Base-by-base conservation (phyloP, 2,329 filamentous ascomycete genomes). In the Fusarium metavorans region DNA sequence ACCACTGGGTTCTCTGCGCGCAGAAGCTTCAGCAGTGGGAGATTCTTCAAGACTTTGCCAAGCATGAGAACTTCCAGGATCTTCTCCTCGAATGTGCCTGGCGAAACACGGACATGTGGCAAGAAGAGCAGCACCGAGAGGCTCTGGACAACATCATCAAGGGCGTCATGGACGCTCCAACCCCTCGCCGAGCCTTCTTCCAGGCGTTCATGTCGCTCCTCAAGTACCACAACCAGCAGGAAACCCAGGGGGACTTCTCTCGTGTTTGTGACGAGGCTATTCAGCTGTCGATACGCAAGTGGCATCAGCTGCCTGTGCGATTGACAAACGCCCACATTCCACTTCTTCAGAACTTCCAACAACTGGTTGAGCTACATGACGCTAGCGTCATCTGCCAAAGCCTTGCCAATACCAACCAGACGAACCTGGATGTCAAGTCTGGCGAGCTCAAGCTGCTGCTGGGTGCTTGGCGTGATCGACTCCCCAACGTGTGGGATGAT, bases 21-120 rank as follows among this genome's bases (percentile, higher is more conserved):
- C 95, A 98, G 84, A 99, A 99, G 84, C 88, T 99, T 54, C 97
- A 99, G 82, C 97, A 99, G 81, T 99, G 97, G 97, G 97, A 99
- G 78, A 96, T 99, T 66, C 84, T 99, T 37, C 95, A 95, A 72
- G 97, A 99, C 78, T 98, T 98, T 80, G 95, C 97, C 5, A 99
- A 99, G 84, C 97, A 99, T 79, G 97, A 99, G 81, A 99, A 99
- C 80, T 93, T 98, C 84, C 97, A 98, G 80, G 97, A 99, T 81
- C 90, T 99, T 60, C 91, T 98, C 39, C 87, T 99, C 14, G 97
- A 99, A 83, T 95, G 97, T 70, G 95, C 95, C 18, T 99, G 97
- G 97, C 92, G 97, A 72, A 95, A 95, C 77, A 94, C 95, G 66
- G 97, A 99, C 72, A 96, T 95, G 83, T 99, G 97, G 97, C 93